Base-by-base conservation (phyloP, 2,329 filamentous ascomycete species). In the Calonectria hongkongensis region DNA sequence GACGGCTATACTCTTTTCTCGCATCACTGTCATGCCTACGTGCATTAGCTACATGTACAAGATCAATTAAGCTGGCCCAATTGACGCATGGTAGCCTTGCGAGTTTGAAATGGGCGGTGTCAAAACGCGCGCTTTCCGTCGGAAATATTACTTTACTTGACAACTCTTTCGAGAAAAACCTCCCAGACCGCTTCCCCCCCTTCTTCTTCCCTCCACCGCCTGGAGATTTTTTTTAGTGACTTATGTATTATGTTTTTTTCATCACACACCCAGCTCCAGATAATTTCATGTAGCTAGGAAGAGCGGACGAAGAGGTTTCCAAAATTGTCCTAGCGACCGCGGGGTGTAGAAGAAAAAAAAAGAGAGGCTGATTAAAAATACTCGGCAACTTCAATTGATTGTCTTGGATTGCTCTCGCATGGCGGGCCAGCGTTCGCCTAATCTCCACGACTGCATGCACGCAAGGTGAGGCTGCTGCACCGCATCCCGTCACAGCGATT, bases 371-470 rank as follows among this genome's bases (percentile, higher is more conserved):
- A 58, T 58, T 39, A 47, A 30, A 56, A 67, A 60, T 30, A 66
- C 27, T 33, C 41, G 36, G 16, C 60, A 56, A 25, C 43, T 36
- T 43, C 28, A 54, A 36, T 27, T 21, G 48, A 30, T 43, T 43
- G 21, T 62, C 58, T 62, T 62, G 58, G 58, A n/a, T 25, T 25
- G 58, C 58, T 62, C 25, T 27, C 28, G 66, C 43, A 51, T 63
- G 30, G 54, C 66, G 21, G 54, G 54, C 54, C 54, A 56, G 33
- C 69, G 69, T 71, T 71, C 69, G 54, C 54, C 39, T 51, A 71
- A 66, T 63, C 64, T 63, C 54, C 54, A 66, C 64, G 64, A 54
- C 54, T 63, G 68, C 64, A 71, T 71, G 69, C 64, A 71, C 54
- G 63, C 41, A 45, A 45, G 41, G 41, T 18, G 21, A 50, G 47